Evolutionary conservation across 2,329 filamentous ascomycete genomes (phyloP).

Genomic region (Neonectria magnoliae): DNA sequence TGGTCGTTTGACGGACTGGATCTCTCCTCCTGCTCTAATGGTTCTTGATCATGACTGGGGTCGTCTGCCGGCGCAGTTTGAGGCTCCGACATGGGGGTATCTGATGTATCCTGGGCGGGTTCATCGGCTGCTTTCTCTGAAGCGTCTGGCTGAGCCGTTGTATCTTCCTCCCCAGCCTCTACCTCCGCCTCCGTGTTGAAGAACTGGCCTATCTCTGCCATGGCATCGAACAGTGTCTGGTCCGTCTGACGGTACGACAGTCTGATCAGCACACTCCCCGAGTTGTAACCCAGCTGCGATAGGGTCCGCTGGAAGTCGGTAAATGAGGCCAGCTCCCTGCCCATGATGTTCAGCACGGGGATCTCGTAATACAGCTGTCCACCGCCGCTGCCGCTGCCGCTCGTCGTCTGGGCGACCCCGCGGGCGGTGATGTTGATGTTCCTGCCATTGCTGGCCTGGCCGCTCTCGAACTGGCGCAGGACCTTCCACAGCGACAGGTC

Average conservation of each 20-base stretch:
- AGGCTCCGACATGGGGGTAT: constrained; percentile 38
- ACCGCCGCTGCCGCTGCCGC: constrained; percentile 63
- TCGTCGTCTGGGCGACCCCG: constrained; percentile 72
- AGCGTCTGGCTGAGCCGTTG: constrained; percentile 13
- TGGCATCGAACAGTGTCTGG: constrained; percentile 84
- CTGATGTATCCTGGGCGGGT: constrained; percentile 23
- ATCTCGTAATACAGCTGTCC: constrained; percentile 90
- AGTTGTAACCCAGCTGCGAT: constrained; percentile 86
- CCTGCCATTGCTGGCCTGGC: constrained; percentile 67
- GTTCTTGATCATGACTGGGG: constrained; percentile 11
- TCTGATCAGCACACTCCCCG: constrained; percentile 81
- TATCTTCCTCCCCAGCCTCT: constrained; percentile 26
- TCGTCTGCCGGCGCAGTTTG: constrained; percentile 19
- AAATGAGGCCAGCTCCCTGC: constrained; percentile 79
- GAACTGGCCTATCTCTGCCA: constrained; percentile 80
- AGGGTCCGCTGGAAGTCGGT: constrained; percentile 89
- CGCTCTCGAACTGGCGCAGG: constrained; percentile 88
- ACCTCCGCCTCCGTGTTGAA: constrained; percentile 66
- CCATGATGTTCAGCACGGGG: constrained; percentile 85
- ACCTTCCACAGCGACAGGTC: constrained; percentile 90
- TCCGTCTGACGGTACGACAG: constrained; percentile 81
- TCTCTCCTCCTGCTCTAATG: constrained; percentile 13
- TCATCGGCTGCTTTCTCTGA: constrained; percentile 23
- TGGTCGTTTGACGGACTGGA: constrained; percentile 31
- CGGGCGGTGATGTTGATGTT: constrained; percentile 86